Percentiles rank a stretch among this genome's conserved stretches.
These are phyloP conservation scores for Mortierella sp. DNA, from an alignment of 371 early-diverging fungal species.

Conservation along the genomic window DNA sequence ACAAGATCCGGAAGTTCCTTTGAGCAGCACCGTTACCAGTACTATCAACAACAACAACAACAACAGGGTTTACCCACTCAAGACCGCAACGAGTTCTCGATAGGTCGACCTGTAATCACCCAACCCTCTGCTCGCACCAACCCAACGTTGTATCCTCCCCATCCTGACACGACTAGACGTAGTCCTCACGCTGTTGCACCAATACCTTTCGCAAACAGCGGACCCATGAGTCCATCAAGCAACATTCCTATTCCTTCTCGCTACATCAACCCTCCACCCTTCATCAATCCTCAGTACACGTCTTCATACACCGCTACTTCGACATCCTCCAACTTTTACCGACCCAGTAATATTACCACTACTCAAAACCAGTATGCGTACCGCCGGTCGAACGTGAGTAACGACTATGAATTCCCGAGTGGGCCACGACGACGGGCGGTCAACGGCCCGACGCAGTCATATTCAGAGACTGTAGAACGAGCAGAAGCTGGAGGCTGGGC, in stretches of 20 bases:
- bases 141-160: background rate
- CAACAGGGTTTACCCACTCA: background rate
- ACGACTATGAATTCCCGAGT: background rate
- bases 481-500: slow-evolving; percentile 36
- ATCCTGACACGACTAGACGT: background rate
- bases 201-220: background rate
- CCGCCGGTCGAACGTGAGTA: background rate
- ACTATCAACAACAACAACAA: slow-evolving; percentile 22
- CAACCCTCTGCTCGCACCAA: background rate
- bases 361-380: slow-evolving; percentile 1
- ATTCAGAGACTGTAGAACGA: slow-evolving; percentile 38
- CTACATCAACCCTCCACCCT: slow-evolving; percentile 29
- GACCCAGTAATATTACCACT: slow-evolving; percentile 23
- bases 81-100: background rate
- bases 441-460: slow-evolving; percentile 2
- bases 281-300: slow-evolving; percentile 12
- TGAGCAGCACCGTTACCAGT: slow-evolving; percentile 20
- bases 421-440: background rate
- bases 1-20: slow-evolving; percentile 13
- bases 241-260: slow-evolving; percentile 41
- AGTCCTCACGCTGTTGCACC: slow-evolving; percentile 1
- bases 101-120: background rate
- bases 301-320: slow-evolving; percentile 1
- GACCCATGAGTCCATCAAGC: background rate
- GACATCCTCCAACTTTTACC: slow-evolving; percentile 7